Conservation (phyloP, 768 basidiomycete genomes). For the Baorangia bicolor region DNA sequence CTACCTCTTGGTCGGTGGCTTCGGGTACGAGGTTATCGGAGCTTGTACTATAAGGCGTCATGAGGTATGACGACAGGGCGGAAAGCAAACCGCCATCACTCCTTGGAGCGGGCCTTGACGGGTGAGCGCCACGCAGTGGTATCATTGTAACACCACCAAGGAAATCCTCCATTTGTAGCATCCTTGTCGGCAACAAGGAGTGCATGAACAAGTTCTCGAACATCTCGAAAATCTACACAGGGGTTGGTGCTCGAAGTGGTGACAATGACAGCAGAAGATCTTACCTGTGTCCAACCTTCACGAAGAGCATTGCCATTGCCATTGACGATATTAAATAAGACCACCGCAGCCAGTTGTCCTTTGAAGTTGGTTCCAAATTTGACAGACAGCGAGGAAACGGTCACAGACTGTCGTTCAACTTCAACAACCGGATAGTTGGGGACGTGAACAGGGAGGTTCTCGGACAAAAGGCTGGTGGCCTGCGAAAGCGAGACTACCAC, state of each 20-base stretch:
- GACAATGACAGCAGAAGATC: constrained; percentile 8
- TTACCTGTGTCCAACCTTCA: constrained; percentile 91
- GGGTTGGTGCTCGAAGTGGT: neutral
- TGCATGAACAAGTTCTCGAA: constrained; percentile 95
- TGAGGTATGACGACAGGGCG: constrained; percentile 90
- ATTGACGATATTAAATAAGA: constrained; percentile 96
- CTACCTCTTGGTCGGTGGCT: constrained; percentile 88
- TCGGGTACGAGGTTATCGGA: constrained; percentile 78
- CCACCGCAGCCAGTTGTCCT: constrained; percentile 93
- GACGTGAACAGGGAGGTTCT: constrained; percentile 64
- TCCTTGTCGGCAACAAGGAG: constrained; percentile 82
- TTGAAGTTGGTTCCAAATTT: constrained; percentile 95
- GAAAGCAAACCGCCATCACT: constrained; percentile 92
- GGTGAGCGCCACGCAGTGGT: constrained; percentile 76
- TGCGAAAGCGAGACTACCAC: constrained; percentile 91
- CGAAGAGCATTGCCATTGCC: constrained; percentile 92
- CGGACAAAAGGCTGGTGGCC: constrained; percentile 84
- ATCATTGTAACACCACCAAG: constrained; percentile 93
- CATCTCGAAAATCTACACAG: constrained; percentile 89
- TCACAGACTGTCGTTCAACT: constrained; percentile 85
- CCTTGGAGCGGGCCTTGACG: constrained; percentile 58
- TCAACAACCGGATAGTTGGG: constrained; percentile 88
- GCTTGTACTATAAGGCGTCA: constrained; percentile 86
- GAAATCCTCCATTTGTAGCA: constrained; percentile 99
- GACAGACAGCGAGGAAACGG: constrained; percentile 89